Conservation (phyloP, 78 protist species). For the Pigoraptor vietnamica region DNA sequence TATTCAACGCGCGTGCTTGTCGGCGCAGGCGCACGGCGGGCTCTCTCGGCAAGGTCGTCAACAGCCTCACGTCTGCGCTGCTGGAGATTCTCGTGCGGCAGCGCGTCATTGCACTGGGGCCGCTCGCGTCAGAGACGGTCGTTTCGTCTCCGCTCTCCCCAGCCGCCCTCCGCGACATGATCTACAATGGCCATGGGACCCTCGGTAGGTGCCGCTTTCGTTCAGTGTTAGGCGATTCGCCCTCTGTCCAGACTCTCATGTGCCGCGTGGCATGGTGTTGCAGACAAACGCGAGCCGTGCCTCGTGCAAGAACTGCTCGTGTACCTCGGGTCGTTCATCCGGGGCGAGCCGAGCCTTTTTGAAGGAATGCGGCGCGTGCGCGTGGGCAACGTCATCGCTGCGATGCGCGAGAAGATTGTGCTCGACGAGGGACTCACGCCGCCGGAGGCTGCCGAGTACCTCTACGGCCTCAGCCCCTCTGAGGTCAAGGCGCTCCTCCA, state of each 20-base stretch:
- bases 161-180: neutral
- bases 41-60: conserved; percentile 3
- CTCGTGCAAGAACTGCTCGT: conserved; percentile 14
- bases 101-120: neutral
- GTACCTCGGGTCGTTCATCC: conserved; percentile 11
- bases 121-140: neutral
- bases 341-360: conserved; percentile 21
- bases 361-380: conserved; percentile 3
- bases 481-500: conserved; percentile 10
- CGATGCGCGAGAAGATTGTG: neutral
- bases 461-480: neutral
- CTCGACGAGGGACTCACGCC: too few relatives aligned
- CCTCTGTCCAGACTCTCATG: too few relatives aligned
- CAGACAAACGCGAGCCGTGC: neutral
- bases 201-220: too few relatives aligned
- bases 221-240: too few relatives aligned
- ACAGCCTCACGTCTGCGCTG: neutral
- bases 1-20: too few relatives aligned
- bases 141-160: neutral
- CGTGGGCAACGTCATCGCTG: neutral
- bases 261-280: neutral
- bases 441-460: too few relatives aligned
- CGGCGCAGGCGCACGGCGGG: too few relatives aligned
- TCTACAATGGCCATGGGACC: too few relatives aligned
- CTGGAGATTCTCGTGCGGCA: conserved; percentile 11